Conservation (phyloP, 2,329 filamentous ascomycete genomes). For the Phialemoniopsis sp. region DNA sequence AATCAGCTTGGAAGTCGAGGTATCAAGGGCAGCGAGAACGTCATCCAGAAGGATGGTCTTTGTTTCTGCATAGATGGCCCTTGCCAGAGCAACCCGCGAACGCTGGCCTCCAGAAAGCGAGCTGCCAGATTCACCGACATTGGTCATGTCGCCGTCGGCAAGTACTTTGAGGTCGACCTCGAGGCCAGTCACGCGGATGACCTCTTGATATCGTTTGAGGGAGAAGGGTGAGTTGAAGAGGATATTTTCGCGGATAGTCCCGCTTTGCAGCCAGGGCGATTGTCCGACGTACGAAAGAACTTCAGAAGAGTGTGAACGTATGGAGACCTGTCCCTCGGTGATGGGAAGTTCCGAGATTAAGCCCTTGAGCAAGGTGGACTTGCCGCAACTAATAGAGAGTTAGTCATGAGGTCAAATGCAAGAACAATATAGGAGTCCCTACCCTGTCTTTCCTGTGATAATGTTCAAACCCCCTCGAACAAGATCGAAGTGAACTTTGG, state of each 20-base stretch:
- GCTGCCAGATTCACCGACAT: slow-evolving; percentile 15
- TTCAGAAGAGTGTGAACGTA: too few species aligned
- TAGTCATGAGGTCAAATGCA: too few species aligned
- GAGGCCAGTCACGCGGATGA: slow-evolving; percentile 17
- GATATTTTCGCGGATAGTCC: slow-evolving; percentile 25
- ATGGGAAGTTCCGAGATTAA: slow-evolving; percentile 52
- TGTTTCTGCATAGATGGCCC: slow-evolving; percentile 53
- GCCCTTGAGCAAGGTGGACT: slow-evolving; percentile 49
- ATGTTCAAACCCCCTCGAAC: too few species aligned
- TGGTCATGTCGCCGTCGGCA: slow-evolving; percentile 13
- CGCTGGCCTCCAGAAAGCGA: slow-evolving; percentile 17
- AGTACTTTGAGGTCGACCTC: slow-evolving; percentile 15
- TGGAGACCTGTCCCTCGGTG: slow-evolving; percentile 40
- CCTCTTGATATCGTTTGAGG: slow-evolving; percentile 22
- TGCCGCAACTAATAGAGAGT: too few species aligned
- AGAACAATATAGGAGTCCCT: too few species aligned
- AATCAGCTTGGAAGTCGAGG: slow-evolving; percentile 51
- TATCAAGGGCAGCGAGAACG: slow-evolving; percentile 55
- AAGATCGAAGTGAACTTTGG: too few species aligned
- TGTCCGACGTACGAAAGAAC: slow-evolving; percentile 30
- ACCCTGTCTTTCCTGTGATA: too few species aligned
- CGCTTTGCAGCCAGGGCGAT: slow-evolving; percentile 29
- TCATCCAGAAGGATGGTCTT: slow-evolving; percentile 54
- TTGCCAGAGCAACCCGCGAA: slow-evolving; percentile 37
- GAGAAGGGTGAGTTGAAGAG: slow-evolving; percentile 7